Evolutionary conservation across 2,329 filamentous ascomycete genomes (phyloP).

Genomic region (Cladophialophora immunda): DNA sequence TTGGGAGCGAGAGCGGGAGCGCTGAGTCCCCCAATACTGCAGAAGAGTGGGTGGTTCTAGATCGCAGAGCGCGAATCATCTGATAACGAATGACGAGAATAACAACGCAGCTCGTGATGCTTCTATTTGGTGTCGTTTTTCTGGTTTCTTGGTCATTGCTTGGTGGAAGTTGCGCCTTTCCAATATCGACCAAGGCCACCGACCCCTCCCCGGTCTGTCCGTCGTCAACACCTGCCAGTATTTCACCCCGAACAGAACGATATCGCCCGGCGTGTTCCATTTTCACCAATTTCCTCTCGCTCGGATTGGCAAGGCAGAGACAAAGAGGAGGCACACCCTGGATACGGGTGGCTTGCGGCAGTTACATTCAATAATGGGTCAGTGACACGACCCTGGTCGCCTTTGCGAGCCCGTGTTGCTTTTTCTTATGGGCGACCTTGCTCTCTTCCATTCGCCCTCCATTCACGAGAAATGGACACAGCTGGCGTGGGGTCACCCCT

Average conservation of each 20-base stretch:
- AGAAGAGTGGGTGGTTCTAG: not conserved
- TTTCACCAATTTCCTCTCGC: not conserved
- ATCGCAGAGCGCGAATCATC: not conserved
- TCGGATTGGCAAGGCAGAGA: not conserved
- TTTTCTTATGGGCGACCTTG: not conserved
- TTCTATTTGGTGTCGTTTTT: not conserved
- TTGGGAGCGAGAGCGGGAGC: not conserved
- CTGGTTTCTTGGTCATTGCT: not conserved
- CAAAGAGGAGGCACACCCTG: not conserved
- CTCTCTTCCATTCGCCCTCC: not conserved
- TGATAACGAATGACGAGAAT: not conserved
- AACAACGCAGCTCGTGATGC: not conserved
- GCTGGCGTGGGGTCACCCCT: not conserved
- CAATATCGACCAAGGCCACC: not conserved
- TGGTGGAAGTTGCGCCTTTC: not conserved
- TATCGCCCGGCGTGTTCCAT: not conserved
- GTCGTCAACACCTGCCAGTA: not conserved
- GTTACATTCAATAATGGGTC: not conserved
- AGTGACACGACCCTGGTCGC: not conserved
- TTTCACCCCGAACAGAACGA: not conserved
- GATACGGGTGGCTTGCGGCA: not conserved
- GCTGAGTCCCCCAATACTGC: not conserved
- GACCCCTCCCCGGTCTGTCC: not conserved
- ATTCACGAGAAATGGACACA: not conserved
- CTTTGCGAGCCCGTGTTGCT: not conserved